Base-by-base conservation (phyloP, 441 rosid species). In the Bruguiera hainesii region DNA sequence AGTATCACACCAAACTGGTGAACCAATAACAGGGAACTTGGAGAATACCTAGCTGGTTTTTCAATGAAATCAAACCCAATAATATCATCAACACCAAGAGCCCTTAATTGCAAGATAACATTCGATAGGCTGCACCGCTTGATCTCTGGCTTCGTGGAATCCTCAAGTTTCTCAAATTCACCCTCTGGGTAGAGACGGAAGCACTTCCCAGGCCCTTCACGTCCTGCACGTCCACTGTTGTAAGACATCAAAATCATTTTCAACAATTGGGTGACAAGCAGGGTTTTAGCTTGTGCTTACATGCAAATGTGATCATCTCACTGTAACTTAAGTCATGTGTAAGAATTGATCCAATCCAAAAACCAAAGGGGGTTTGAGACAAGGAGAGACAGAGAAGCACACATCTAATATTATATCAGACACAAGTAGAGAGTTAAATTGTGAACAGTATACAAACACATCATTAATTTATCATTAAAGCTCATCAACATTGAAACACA, bases 201-300 rank as follows among this genome's bases (percentile, higher is more conserved):
- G 78, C 97, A 88, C 75, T 88, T 91, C 60, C 97, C 98, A 57
- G 87, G 93, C 66, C 92, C 91, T 78, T 94, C 99, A 74, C 99
- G 98, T 60, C 97, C 99, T 65, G 98, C 98, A 20, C 98, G 96
- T 59, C 99, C 99, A 83, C 99, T 94, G 79, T 72, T 80, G 33
- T 25, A 72, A 70, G 70, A 81, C 51, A 63, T 11, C 29, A 55
- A 53, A 50, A 56, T 69, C 56, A 75, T 60, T 37, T n/a, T 60
- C 35, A 64, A 72, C 20, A 33, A 29, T 58, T 48, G 48, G 56
- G 56, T 21, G 55, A 26, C 62, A 56, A 66, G 42, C 33, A 56
- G 25, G 6, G 56, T 56, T 52, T 23, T 31, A 61, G 42, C 48
- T 57, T 6, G 7, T 5, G 18, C 19, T 28, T 8, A 21, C 23